Percentiles rank a stretch among this genome's conserved stretches.
phyloP scores from a whole-genome alignment of 345 rosid genomes.

The Eucalyptus urophylla region DNA sequence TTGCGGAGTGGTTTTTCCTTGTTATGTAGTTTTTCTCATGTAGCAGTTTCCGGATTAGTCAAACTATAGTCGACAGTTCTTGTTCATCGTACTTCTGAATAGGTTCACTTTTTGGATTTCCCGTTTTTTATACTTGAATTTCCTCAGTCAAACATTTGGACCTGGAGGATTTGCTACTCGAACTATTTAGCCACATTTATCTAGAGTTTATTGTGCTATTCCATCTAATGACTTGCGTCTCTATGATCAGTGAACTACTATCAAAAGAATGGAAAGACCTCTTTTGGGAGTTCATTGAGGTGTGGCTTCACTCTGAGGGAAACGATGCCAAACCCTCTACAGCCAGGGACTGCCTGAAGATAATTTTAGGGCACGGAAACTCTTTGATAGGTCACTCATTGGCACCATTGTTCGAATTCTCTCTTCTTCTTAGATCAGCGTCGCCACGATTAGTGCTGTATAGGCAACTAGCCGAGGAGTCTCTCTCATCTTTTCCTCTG shows the following conservation, averaged over 20 bases:
- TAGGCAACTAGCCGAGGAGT: constrained; percentile 86
- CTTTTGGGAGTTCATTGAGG: constrained; percentile 78
- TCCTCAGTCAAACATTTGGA: background rate
- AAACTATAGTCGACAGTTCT: background rate
- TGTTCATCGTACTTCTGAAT: background rate
- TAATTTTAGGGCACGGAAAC: constrained; percentile 35
- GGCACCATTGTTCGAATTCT: constrained; percentile 69
- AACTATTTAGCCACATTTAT: background rate
- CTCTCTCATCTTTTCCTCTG: constrained; percentile 81
- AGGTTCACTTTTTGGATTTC: background rate
- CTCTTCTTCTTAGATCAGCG: constrained; percentile 76
- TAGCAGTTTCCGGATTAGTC: background rate
- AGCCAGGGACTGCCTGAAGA: constrained; percentile 73
- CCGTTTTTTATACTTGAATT: background rate
- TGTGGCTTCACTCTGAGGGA: constrained; percentile 46
- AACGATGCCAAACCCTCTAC: constrained; percentile 35
- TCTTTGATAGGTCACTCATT: constrained; percentile 41
- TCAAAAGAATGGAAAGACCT: constrained; percentile 74
- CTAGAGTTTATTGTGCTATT: background rate
- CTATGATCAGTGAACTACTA: constrained; percentile 52
- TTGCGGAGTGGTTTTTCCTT: background rate
- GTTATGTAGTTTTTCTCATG: background rate
- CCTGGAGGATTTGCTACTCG: background rate
- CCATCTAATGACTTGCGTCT: background rate
- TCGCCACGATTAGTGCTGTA: constrained; percentile 88